A percentile compares a stretch with the other conserved stretches of the same genome.
phyloP scores from a whole-genome alignment of 2,329 filamentous ascomycete species.

The Penicillium digitatum region DNA sequence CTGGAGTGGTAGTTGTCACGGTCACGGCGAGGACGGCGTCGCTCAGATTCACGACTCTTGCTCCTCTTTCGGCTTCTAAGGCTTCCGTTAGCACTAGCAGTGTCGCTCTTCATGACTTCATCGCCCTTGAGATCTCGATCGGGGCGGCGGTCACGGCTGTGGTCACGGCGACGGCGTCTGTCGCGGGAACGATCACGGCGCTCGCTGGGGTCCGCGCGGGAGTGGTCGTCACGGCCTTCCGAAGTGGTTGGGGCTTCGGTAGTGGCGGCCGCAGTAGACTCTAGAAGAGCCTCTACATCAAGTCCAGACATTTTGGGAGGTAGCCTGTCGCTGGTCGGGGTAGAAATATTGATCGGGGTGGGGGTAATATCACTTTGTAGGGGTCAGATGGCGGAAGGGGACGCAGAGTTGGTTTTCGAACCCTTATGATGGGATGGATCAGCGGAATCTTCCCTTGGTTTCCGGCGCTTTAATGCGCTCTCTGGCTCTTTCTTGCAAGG shows the following conservation, averaged over 20 bases:
- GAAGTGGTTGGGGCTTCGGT: slow-evolving; percentile 33
- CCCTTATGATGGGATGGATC: slow-evolving; percentile 26
- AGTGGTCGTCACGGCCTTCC: slow-evolving; percentile 57
- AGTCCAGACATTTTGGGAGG: slow-evolving; percentile 58
- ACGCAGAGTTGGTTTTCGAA: slow-evolving; percentile 30
- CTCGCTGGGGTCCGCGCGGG: slow-evolving; percentile 52
- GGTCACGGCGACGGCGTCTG: slow-evolving; percentile 56
- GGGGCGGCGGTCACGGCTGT: slow-evolving; percentile 52
- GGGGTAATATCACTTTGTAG: slow-evolving; percentile 38
- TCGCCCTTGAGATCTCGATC: slow-evolving; percentile 54
- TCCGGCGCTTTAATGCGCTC: neutral
- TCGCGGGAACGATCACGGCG: slow-evolving; percentile 56
- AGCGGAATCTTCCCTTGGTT: neutral
- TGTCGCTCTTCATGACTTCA: slow-evolving; percentile 63
- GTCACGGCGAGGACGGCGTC: slow-evolving; percentile 66
- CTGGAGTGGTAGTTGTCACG: slow-evolving; percentile 54
- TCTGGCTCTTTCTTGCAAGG: neutral
- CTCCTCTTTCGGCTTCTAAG: slow-evolving; percentile 78
- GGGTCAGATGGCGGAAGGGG: slow-evolving; percentile 33
- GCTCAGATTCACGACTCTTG: slow-evolving; percentile 71
- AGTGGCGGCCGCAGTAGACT: slow-evolving; percentile 67
- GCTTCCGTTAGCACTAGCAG: slow-evolving; percentile 64
- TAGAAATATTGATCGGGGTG: slow-evolving; percentile 13
- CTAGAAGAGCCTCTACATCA: slow-evolving; percentile 87
- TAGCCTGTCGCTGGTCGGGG: slow-evolving; percentile 15